Evolutionary conservation across 345 rosid species (phyloP), one percentile per base, ranked within the genome.

Genomic region (Eucalyptus curtisii): DNA sequence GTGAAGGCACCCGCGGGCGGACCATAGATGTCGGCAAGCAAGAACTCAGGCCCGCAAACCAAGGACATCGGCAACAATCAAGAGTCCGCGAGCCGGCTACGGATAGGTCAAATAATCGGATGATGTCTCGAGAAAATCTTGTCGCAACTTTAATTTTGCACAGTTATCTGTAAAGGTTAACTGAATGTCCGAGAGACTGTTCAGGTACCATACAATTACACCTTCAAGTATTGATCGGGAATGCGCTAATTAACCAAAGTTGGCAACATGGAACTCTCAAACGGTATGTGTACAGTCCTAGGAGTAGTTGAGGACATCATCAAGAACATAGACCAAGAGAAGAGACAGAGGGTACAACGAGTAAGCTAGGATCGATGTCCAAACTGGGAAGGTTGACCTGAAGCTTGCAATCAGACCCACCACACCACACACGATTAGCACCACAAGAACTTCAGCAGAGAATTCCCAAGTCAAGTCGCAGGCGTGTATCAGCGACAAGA

Each of bases 291-390:
- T 76, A 20, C n/a, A 2, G 47, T 76, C 47, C 82, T 86, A 88
- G 42, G 90, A 55, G 59, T 89, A 87, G 66, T 87, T 89, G 22
- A 86, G 53, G 59, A 88, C 79, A 47, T 88, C 84, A 27, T 88
- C 89, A 59, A 93, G 90, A 61, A 91, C 57, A 87, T 92, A 92
- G 88, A 90, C 92, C 25, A 92, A 81, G 27, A 92, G 80, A 40
- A 93, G 88, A 25, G 94, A 92, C n/a, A 89, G 52, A 13, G 94
- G 93, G 80, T 93, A 92, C 22, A 90, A 24, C 24, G 90, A 44
- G 48, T 87, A 92, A 3, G 93, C 93, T 86, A 91, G n/a, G 40
- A 90, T 17, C 13, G 91, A 86, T 24, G 90, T 91, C 93, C 93
- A 93, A 42, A 91, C 55, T 16, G 93, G 91, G 81, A 91, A 92